Evolutionary conservation across 495 filamentous ascomycete genomes (phyloP), one percentile per base, ranked within the genome.

Genomic region (Cercophora scortea): DNA sequence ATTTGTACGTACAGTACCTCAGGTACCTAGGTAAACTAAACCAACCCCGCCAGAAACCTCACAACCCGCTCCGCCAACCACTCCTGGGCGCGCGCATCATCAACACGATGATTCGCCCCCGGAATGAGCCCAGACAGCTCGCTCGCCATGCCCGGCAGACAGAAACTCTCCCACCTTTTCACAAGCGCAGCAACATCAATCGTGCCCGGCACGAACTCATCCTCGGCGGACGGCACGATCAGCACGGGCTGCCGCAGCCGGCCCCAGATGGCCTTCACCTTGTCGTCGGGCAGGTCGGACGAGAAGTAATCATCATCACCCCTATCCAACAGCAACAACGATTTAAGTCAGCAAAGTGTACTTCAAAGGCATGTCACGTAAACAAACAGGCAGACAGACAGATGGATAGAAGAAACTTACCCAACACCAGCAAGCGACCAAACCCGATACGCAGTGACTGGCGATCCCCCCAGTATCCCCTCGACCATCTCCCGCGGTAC

Each of bases 261-360:
- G 40, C 87, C 68, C 78, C 93, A 96, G 25, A 78, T 87, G 42
- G 69, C 59, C 42, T 54, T 48, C 42, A 90, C 66, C 49, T 75
- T 66, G 45, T 79, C 67, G 45, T 88, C 83, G 0, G 66, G 62
- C 43, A 95, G 69, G 64, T 92, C 88, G 7, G 86, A 86, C 52
- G 85, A 88, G 70, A 96, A 98, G 56, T 87, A 86, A 65, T 97
- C 93, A 68, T 98, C 92, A 45, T 85, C 84, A 11, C 88, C 85
- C 54, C 66, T 81, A 60, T 15, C n/a, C 25, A 44, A 13, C 17
- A 42, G 12, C 32, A 45, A 15, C 17, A 49, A 5, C 13, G 17
- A 32, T n/a, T n/a, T n/a, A n/a, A n/a, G n/a, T 25, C 25, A 25
- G 25, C 25, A 25, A 25, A 2, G n/a, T n/a, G n/a, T n/a, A n/a